Conservation (phyloP, 352 stramenopile genomes). For the Phytophthora tentaculata region DNA sequence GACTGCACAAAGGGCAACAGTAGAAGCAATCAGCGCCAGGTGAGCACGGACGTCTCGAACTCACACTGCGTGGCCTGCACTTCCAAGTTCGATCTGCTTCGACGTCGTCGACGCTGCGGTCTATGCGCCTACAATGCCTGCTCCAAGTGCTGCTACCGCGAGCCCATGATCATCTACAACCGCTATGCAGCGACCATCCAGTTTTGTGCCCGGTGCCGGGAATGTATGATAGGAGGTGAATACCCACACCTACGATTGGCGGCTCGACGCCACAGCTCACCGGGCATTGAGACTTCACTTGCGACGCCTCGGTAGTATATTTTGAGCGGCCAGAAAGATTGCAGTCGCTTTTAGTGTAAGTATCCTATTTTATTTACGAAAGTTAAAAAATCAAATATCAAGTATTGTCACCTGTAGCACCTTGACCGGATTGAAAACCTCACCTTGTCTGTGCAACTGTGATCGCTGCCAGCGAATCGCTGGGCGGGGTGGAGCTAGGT, state of each 20-base stretch:
- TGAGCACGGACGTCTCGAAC: slow-evolving; percentile 30
- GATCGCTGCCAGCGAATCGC: no score
- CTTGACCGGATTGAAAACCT: no score
- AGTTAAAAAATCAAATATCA: slow-evolving; percentile 11
- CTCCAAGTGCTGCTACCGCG: slow-evolving; percentile 39
- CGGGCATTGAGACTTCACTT: slow-evolving; percentile 27
- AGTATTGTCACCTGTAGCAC: background rate
- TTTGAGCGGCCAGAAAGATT: no score
- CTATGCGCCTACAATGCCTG: slow-evolving; percentile 47
- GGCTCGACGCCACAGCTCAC: slow-evolving; percentile 42
- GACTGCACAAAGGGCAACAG: slow-evolving; percentile 17
- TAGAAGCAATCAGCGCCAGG: background rate
- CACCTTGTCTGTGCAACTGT: no score
- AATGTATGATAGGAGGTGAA: slow-evolving; percentile 43
- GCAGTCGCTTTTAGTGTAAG: background rate
- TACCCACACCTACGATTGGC: slow-evolving; percentile 42
- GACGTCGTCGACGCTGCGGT: slow-evolving; percentile 36
- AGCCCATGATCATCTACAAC: slow-evolving; percentile 50
- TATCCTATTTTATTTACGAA: slow-evolving; percentile 22
- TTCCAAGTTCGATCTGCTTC: slow-evolving; percentile 37
- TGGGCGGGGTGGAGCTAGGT: no score
- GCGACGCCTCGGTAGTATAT: slow-evolving; percentile 14
- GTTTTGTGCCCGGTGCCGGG: slow-evolving; percentile 43
- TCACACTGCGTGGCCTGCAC: slow-evolving; percentile 49
- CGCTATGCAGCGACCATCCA: slow-evolving; percentile 42